These are phyloP conservation scores for Pisolithus orientalis DNA, from an alignment of 768 basidiomycete species.

Conservation along the genomic window DNA sequence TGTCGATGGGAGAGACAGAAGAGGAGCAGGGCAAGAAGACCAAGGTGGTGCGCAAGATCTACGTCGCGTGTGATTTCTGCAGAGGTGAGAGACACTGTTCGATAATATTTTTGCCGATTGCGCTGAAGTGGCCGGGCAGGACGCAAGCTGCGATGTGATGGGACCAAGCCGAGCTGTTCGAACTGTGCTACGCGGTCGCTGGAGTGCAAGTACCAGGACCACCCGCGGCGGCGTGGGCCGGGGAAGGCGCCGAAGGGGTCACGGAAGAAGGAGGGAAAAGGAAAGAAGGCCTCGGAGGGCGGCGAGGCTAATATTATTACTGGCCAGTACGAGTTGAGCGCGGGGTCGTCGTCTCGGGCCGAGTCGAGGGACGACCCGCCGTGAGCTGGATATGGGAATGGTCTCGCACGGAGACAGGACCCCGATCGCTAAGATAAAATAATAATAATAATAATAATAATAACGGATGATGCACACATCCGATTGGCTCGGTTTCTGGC, in stretches of 20 bases:
- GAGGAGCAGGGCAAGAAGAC: conserved; percentile 18
- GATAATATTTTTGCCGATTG: not conserved
- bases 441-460: conserved; percentile 21
- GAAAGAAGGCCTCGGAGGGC: conserved; percentile 3
- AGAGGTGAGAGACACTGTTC: conserved; percentile 42
- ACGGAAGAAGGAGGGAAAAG: conserved; percentile 29
- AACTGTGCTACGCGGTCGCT: conserved; percentile 53
- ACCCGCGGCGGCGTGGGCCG: conserved; percentile 59
- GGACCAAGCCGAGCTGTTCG: conserved; percentile 52
- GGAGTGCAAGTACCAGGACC: conserved; percentile 47
- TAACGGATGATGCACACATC: conserved; percentile 29
- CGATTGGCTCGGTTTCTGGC: conserved; percentile 59
- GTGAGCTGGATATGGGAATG: not conserved
- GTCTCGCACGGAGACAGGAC: not conserved
- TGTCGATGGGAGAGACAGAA: conserved; percentile 3
- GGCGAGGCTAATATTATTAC: not conserved
- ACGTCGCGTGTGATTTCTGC: conserved; percentile 72
- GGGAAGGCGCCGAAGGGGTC: conserved; percentile 67
- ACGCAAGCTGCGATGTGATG: conserved; percentile 73
- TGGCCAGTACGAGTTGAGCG: not conserved
- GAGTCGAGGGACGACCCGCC: not conserved
- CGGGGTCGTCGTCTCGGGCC: not conserved
- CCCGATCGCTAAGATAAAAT: conserved; percentile 1
- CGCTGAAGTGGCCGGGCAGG: conserved; percentile 30
- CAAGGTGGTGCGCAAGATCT: conserved; percentile 22